These are phyloP conservation scores for Lipomyces yarrowii DNA, from an alignment of 1,139 yeast genomes.

Conservation along the genomic window DNA sequence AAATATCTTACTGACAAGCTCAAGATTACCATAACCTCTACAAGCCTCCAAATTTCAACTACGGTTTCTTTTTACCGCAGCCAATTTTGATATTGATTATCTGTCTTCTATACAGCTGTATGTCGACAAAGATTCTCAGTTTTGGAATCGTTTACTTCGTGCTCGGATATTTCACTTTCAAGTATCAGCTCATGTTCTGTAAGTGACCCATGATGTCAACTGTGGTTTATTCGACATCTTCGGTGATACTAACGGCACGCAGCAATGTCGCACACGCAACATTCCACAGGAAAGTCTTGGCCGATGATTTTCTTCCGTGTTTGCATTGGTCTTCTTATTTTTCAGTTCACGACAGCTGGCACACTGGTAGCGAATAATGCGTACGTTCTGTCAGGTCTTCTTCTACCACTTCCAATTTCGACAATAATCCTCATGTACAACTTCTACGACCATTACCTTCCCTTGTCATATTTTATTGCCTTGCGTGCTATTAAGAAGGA, in stretches of 20 bases:
- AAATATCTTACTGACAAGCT: no score
- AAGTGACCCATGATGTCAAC: background rate
- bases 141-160: constrained; percentile 75
- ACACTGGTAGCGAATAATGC: constrained; percentile 80
- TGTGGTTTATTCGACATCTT: background rate
- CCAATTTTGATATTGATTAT: constrained; percentile 76
- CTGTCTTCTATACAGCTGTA: constrained; percentile 68
- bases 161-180: constrained; percentile 75
- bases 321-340: constrained; percentile 66
- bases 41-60: constrained; percentile 77
- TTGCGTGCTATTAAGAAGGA: constrained; percentile 58
- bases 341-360: constrained; percentile 92
- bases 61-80: constrained; percentile 80
- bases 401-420: constrained; percentile 73
- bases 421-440: constrained; percentile 74
- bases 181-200: constrained; percentile 70
- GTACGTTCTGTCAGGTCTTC: constrained; percentile 66
- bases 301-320: constrained; percentile 76
- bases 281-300: constrained; percentile 89
- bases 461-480: constrained; percentile 83
- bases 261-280: constrained; percentile 83
- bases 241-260: background rate
- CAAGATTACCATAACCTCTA: constrained; percentile 64
- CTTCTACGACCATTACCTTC: constrained; percentile 78
- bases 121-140: constrained; percentile 72